Base-by-base conservation (phyloP, 306 rosid genomes). In the Cucumis hystrix region DNA sequence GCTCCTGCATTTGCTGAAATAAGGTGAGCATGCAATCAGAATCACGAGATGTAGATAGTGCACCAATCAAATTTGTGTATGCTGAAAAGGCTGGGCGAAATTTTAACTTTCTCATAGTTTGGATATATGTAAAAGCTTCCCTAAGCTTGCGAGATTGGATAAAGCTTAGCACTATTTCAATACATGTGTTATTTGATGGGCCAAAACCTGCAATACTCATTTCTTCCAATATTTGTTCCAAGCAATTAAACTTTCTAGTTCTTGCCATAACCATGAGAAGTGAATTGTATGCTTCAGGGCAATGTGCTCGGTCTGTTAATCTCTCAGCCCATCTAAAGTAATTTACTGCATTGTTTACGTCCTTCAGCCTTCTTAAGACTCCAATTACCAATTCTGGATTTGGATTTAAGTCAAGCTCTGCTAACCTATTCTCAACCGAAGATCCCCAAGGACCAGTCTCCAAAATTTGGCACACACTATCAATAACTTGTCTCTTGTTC, bases 31-130 rank as follows among this genome's bases (percentile, higher is more conserved):
- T 84, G 78, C 75, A 87, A 78, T 89, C 89, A 58, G 91, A 82
- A 86, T 89, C 85, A 28, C 71, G 79, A 65, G 78, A 81, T 21
- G 81, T 79, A 30, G 98, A 84, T 49, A 95, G 88, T 7, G 98
- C 97, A 76, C 97, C 97, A 17, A 95, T 90, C 69, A 95, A 78
- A 59, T 87, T 90, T 5, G 98, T 90, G 74, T 92, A 95, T 77
- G 97, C 98, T 1, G 97, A 89, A 86, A 88, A 95, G 10, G 96
- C 96, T 10, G 97, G 98, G 33, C 97, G 95, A 86, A 92, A 89
- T 86, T 89, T 92, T 81, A 92, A 88, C 87, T 87, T 95, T 88
- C 98, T 95, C 97, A 95, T 90, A 28, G 85, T 84, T 83, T 90
- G 91, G 74, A 95, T 81, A 30, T 92, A 63, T 52, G 85, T 81